A percentile compares a stretch with the other conserved stretches of the same genome.
Evolutionary conservation across 345 rosid genomes (phyloP).

Genomic region (Populus pruinosa): DNA sequence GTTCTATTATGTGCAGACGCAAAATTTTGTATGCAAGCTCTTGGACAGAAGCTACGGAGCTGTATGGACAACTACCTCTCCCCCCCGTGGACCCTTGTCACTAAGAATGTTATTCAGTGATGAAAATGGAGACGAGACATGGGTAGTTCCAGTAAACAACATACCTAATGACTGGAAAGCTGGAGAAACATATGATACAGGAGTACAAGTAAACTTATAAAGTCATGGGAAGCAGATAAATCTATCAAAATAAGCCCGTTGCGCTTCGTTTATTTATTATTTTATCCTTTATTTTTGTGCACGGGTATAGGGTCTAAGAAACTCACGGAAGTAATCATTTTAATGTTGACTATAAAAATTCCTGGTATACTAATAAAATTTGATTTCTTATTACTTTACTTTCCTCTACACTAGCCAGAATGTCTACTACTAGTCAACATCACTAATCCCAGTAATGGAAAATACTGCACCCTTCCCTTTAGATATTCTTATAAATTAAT

Average conservation of each 20-base stretch:
- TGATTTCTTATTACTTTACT: neutral
- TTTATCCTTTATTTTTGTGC: neutral
- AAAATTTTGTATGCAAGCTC: constrained; percentile 51
- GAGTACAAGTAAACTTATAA: constrained; percentile 43
- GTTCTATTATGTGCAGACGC: constrained; percentile 34
- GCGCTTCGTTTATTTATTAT: constrained; percentile 1
- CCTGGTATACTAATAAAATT: neutral
- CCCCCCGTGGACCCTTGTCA: constrained; percentile 56
- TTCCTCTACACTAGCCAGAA: neutral
- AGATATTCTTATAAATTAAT: neutral
- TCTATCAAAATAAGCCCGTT: neutral
- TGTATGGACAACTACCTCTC: constrained; percentile 54
- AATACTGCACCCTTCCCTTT: neutral
- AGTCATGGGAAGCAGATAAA: neutral
- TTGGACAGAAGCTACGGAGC: constrained; percentile 50
- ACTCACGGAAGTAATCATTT: constrained; percentile 23
- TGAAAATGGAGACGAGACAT: constrained; percentile 54
- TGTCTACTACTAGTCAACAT: constrained; percentile 14
- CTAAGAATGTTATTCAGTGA: constrained; percentile 58
- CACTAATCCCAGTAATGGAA: neutral
- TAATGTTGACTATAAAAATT: constrained; percentile 5
- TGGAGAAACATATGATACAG: constrained; percentile 60
- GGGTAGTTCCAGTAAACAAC: constrained; percentile 59
- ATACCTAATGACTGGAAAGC: constrained; percentile 63
- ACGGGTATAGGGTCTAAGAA: constrained; percentile 1